Percentiles rank a stretch among this genome's conserved stretches.
phyloP scores from a whole-genome alignment of 305 asterid genomes.

The Fraxinus floribunda region DNA sequence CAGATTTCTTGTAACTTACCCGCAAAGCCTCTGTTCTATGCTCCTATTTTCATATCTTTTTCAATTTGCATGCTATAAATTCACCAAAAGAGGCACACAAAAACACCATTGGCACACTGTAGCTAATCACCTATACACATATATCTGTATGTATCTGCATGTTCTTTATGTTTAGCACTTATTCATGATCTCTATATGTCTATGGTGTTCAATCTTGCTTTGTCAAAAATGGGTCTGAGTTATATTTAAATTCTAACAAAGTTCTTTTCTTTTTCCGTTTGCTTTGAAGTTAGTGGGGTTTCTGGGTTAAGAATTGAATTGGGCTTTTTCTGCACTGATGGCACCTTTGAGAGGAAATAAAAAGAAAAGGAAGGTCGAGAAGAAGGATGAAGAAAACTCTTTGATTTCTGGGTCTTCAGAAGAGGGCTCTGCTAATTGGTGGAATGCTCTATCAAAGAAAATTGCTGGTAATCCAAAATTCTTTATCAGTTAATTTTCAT shows the following conservation, averaged over 20 bases:
- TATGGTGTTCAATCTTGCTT: constrained; percentile 23
- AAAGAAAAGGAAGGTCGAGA: constrained; percentile 65
- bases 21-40: constrained; percentile 21
- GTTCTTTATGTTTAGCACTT: constrained; percentile 27
- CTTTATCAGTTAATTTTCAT: background rate
- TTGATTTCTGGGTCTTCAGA: constrained; percentile 55
- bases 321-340: constrained; percentile 39
- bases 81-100: constrained; percentile 12
- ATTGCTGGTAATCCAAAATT: constrained; percentile 41
- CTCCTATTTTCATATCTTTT: constrained; percentile 11
- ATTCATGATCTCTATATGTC: constrained; percentile 34
- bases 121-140: constrained; percentile 22
- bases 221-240: constrained; percentile 27
- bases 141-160: constrained; percentile 35
- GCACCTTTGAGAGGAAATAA: constrained; percentile 68
- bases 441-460: constrained; percentile 53
- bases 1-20: constrained; percentile 21
- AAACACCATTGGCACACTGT: constrained; percentile 23
- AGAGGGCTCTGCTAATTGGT: constrained; percentile 69
- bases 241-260: constrained; percentile 25
- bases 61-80: constrained; percentile 49
- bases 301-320: constrained; percentile 37
- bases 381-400: constrained; percentile 46
- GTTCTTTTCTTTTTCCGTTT: constrained; percentile 24
- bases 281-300: constrained; percentile 31